These are phyloP conservation scores for Poa annua DNA, from an alignment of 176 grass and related monocot species.

Conservation along the genomic window DNA sequence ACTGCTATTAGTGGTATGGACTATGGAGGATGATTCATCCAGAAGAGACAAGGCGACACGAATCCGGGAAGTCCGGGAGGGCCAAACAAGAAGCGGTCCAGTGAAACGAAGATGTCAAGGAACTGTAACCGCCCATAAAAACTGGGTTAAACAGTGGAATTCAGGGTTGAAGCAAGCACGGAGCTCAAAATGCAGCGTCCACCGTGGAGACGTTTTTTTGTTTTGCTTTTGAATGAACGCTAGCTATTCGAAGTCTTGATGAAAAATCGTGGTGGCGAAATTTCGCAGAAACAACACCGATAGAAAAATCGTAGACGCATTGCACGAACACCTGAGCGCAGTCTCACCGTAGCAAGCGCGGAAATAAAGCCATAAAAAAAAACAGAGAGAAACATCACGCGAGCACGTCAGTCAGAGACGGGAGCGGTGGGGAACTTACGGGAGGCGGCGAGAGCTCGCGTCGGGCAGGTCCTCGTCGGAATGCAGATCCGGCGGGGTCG, in stretches of 20 bases:
- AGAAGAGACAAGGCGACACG: slow-evolving; percentile 54
- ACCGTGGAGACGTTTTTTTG: background rate
- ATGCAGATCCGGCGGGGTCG: slow-evolving; percentile 52
- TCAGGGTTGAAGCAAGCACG: background rate
- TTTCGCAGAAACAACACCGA: background rate
- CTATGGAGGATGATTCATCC: slow-evolving; percentile 11
- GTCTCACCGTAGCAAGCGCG: background rate
- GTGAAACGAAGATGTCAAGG: background rate
- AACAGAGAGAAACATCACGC: background rate
- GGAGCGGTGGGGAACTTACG: slow-evolving; percentile 19
- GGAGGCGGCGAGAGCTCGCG: slow-evolving; percentile 28
- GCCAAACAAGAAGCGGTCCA: background rate
- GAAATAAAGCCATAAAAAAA: background rate
- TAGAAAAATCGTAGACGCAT: background rate
- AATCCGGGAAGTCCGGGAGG: slow-evolving; percentile 40
- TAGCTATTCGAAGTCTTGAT: background rate
- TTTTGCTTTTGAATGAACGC: background rate
- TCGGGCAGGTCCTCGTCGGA: slow-evolving; percentile 11
- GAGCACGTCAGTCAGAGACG: background rate
- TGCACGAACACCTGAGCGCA: background rate
- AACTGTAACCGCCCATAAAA: background rate
- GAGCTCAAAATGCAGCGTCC: background rate
- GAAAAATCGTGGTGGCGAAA: background rate
- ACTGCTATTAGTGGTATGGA: slow-evolving; percentile 31
- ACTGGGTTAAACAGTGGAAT: slow-evolving; percentile 43